phyloP scores from a whole-genome alignment of 345 rosid species.

The Ceriops zippeliana region DNA sequence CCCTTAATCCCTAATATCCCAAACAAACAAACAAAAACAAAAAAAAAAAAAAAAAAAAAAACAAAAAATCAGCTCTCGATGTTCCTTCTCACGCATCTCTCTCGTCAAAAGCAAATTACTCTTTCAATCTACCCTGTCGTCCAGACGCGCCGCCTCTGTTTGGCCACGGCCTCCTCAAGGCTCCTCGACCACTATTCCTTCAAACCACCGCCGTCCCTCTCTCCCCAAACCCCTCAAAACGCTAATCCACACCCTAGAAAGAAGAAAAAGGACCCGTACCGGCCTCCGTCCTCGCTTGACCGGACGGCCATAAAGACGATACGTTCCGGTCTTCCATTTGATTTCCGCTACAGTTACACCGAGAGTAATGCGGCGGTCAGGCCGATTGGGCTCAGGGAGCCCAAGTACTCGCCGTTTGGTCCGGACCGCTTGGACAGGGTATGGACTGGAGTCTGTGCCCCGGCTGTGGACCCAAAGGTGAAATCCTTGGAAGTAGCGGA shows the following conservation, averaged over 20 bases:
- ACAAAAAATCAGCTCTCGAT: constrained; percentile 13
- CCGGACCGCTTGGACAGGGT: constrained; percentile 67
- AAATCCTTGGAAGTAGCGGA: constrained; percentile 57
- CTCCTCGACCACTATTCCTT: constrained; percentile 70
- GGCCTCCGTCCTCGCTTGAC: constrained; percentile 86
- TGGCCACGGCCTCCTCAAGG: constrained; percentile 45
- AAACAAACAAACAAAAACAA: not conserved
- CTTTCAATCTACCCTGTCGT: constrained; percentile 11
- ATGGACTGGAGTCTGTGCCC: constrained; percentile 95
- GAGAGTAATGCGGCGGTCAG: constrained; percentile 64
- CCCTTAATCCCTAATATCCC: constrained; percentile 14
- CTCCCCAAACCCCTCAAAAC: constrained; percentile 33
- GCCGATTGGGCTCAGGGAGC: constrained; percentile 88
- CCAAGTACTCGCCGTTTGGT: constrained; percentile 92
- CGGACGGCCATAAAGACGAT: constrained; percentile 36
- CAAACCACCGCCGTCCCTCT: constrained; percentile 58
- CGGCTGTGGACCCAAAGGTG: constrained; percentile 61
- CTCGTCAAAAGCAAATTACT: constrained; percentile 44
- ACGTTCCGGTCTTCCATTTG: constrained; percentile 66
- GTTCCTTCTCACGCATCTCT: constrained; percentile 40
- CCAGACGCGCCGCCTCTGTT: constrained; percentile 41
- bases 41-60: not conserved
- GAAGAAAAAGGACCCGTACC: constrained; percentile 61
- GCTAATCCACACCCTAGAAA: constrained; percentile 24
- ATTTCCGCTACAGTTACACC: constrained; percentile 86